Percentiles rank a stretch among this genome's conserved stretches.
phyloP scores from a whole-genome alignment of 2,329 filamentous ascomycete species.

The Cryphonectria parasitica region DNA sequence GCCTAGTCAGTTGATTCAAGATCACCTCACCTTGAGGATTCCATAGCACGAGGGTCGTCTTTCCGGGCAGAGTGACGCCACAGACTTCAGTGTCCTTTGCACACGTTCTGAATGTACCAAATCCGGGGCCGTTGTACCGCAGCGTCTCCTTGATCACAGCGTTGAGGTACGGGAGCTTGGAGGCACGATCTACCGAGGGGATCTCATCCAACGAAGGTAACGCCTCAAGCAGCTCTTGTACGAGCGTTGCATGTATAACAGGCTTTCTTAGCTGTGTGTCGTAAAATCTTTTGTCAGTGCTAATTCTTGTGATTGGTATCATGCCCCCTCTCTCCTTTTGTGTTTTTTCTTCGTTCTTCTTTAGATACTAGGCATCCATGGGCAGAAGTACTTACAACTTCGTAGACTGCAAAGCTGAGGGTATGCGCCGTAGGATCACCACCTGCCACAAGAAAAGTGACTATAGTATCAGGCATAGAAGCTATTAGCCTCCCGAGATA shows the following conservation, averaged over 20 bases:
- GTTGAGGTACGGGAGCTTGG: conserved; percentile 10
- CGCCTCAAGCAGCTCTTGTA: conserved; percentile 3
- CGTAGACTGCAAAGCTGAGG: conserved; percentile 14
- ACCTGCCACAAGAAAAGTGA: conserved; percentile 6
- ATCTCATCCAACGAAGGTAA: neutral
- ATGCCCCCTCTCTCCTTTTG: no score
- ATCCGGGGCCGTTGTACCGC: conserved; percentile 5
- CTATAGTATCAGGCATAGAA: neutral
- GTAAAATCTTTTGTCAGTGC: neutral
- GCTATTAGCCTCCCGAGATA: neutral
- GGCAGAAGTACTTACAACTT: neutral
- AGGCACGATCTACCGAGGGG: neutral
- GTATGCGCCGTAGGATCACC: conserved; percentile 14
- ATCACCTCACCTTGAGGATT: conserved; percentile 9
- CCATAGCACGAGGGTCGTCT: conserved; percentile 10
- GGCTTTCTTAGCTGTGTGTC: conserved; percentile 1
- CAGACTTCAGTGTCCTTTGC: conserved; percentile 3
- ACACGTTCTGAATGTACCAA: conserved; percentile 12
- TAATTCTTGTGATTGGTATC: no score
- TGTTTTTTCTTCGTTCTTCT: neutral
- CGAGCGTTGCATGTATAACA: neutral
- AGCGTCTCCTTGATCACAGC: conserved; percentile 13
- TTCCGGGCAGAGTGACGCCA: conserved; percentile 4
- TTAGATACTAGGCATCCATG: neutral
- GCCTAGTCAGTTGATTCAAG: neutral